Base-by-base conservation (phyloP, 2,329 filamentous ascomycete genomes). In the Aspergillus alliaceus region DNA sequence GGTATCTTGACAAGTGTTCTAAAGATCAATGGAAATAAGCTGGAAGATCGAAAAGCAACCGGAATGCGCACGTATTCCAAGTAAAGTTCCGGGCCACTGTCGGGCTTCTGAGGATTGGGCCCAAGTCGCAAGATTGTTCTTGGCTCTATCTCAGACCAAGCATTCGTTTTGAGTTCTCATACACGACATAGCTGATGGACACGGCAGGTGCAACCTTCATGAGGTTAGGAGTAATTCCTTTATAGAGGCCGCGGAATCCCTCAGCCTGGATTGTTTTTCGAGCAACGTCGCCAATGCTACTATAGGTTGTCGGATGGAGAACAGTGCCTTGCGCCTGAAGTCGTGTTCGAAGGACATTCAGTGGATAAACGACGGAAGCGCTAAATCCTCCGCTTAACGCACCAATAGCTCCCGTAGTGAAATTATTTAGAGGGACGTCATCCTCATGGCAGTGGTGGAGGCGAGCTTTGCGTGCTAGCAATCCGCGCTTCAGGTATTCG, bases 131-230 rank as follows among this genome's bases (percentile, higher is more conserved):
- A 37, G 31, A 22, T 15, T 51, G 18, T 9, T 42, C 35, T 14
- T 12, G 32, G 55, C 11, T 48, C 76, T 69, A 82, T 63, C 67
- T 75, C 56, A 83, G 66, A 20, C 78, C 79, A 64, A 96, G 80
- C 32, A 90, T 72, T 66, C 82, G 85, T 80, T 96, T 96, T 54
- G 90, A 86, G 70, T 95, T 95, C 77, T 96, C 92, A 71, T 96
- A 96, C 59, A 95, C 90, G 68, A 96, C 86, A 81, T 95, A 96
- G 54, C 91, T 93, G 72, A 99, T 98, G 67, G 92, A 96, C 53
- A 99, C 88, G 29, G 95, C 92, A 2, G 95, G 95, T 9, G 95
- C 92, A 34, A 99, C 95, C 80, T 99, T 99, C 66, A 99, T 82
- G 37, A 99, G 80, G 72, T 98, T 99, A 5, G 95, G 95, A 40